Percentiles rank a stretch among this genome's conserved stretches.
Evolutionary conservation across 805 yeast species (phyloP).

Genomic region (Yarrowia hollandica): DNA sequence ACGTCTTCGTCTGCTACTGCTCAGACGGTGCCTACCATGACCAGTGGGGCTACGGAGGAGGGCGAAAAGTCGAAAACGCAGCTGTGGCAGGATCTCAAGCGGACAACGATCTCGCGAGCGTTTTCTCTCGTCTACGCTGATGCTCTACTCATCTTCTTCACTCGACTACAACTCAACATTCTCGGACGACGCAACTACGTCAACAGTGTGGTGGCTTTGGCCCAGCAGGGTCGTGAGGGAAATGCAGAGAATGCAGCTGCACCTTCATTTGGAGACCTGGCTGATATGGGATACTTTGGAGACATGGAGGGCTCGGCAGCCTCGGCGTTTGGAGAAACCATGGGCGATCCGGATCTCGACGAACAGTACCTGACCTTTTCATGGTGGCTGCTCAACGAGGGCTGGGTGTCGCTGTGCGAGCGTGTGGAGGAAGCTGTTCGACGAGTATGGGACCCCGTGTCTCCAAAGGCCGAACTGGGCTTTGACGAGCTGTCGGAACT

Average conservation of each 20-base stretch:
- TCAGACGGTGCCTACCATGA: conserved; percentile 14
- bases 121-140: conserved; percentile 68
- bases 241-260: conserved; percentile 34
- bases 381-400: conserved; percentile 92
- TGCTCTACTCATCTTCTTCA: conserved; percentile 69
- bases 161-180: conserved; percentile 83
- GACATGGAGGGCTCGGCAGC: not conserved
- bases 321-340: conserved; percentile 26
- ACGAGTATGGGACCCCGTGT: conserved; percentile 59
- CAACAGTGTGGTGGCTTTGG: conserved; percentile 71
- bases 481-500: conserved; percentile 55
- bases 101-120: conserved; percentile 69
- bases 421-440: conserved; percentile 58
- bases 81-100: conserved; percentile 81
- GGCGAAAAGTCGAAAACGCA: conserved; percentile 54
- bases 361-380: conserved; percentile 68
- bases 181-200: conserved; percentile 84
- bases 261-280: conserved; percentile 17
- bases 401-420: conserved; percentile 63
- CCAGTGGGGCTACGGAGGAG: conserved; percentile 31
- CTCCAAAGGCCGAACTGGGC: conserved; percentile 71
- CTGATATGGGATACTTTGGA: conserved; percentile 24
- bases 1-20: conserved; percentile 27
- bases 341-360: conserved; percentile 32
- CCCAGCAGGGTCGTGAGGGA: conserved; percentile 44